Base-by-base conservation (phyloP, 768 basidiomycete species). In the Dentipellis fragilis region DNA sequence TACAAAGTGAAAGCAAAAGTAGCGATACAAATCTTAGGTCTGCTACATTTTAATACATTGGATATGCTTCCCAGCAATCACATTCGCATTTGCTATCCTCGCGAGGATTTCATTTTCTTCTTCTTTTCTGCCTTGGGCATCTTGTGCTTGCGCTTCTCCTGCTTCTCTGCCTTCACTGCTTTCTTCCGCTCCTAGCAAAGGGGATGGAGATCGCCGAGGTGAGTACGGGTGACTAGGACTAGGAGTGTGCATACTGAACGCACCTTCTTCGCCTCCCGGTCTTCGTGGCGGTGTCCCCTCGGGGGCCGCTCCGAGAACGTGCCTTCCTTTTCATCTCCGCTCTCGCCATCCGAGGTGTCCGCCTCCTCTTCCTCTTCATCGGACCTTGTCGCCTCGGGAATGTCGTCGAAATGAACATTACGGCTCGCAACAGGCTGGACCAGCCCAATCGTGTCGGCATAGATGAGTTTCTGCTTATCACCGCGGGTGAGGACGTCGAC, bases 101-200 rank as follows among this genome's bases (percentile, higher is more conserved):
- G 63, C 56, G 63, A 70, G 48, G 67, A 66, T 61, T 91, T 96
- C 63, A 97, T 78, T 59, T 80, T 80, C 42, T 83, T 79, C 73
- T 91, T 91, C 76, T 97, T 98, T 71, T 95, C 92, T 42, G 87
- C 83, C 67, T 98, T 98, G 48, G 94, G 89, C 77, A 97, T 92
- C 74, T 98, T 98, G 62, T 80, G 76, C 69, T 93, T 91, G 58
- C 95, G 78, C 68, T 80, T 88, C 73, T 96, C 93, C 64, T 85
- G 79, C 39, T 88, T 84, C 68, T 90, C 89, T 54, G 84, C 85
- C 68, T 97, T 97, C 23, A 79, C 81, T 4, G 84, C 83, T 66
- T 90, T 90, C 72, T 98, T 97, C 21, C 94, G 83, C 69, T 94
- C 93, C 93, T 95, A 62, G 47, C n/a, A 12, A 62, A 16, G 56